phyloP scores from a whole-genome alignment of 805 yeast species.

The Hanseniaspora jakobsenii region DNA sequence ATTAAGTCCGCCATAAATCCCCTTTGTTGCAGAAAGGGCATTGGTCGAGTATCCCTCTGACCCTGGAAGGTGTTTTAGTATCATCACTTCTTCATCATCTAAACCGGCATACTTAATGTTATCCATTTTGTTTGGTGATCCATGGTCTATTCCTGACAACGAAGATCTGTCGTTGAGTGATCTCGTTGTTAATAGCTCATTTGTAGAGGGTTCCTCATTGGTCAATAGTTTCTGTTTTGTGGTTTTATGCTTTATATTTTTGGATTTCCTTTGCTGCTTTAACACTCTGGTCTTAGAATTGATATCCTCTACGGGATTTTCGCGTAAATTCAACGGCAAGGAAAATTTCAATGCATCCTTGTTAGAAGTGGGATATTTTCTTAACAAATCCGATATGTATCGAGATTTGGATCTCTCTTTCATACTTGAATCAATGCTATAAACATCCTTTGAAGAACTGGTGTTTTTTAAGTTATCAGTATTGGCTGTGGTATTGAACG shows the following conservation, averaged over 20 bases:
- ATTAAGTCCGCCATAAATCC: no score
- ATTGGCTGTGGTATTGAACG: no score
- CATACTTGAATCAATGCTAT: slow-evolving; percentile 24
- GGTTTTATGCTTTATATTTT: slow-evolving; percentile 28
- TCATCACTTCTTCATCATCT: slow-evolving; percentile 20
- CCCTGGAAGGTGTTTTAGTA: slow-evolving; percentile 27
- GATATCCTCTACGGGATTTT: slow-evolving; percentile 28
- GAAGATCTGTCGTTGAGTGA: no score
- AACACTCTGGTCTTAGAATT: slow-evolving; percentile 19
- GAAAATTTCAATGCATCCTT: slow-evolving; percentile 27
- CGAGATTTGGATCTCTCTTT: slow-evolving; percentile 27
- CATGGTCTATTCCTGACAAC: no score
- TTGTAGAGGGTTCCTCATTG: slow-evolving; percentile 27
- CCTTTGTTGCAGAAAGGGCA: no score
- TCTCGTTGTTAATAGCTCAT: no score
- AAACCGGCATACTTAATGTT: no score
- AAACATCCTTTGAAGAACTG: slow-evolving; percentile 17
- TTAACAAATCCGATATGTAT: slow-evolving; percentile 29
- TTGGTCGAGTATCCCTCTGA: slow-evolving; percentile 31
- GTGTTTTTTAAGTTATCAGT: no score
- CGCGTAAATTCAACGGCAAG: slow-evolving; percentile 23
- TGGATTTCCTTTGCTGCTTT: slow-evolving; percentile 8
- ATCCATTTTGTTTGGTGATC: no score
- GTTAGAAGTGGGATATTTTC: slow-evolving; percentile 26
- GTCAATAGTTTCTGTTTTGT: slow-evolving; percentile 27